Base-by-base conservation (phyloP, 257 asterid species). In the Nicotiana knightiana region DNA sequence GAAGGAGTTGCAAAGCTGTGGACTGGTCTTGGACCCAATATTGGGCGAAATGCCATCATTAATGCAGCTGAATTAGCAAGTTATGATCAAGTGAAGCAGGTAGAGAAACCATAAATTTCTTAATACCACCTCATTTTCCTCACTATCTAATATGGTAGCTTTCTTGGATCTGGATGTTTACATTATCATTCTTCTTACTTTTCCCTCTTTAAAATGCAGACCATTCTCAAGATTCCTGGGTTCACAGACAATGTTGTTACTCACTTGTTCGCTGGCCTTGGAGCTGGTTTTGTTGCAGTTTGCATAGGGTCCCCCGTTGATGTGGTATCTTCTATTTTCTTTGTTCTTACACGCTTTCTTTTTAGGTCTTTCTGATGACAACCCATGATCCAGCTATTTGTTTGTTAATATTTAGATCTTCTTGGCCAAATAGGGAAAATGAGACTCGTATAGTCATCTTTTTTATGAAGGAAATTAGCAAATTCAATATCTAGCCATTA, bases 271-370 rank as follows among this genome's bases (percentile, higher is more conserved):
- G 79, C 99, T 81, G 99, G 99, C 76, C 85, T 96, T 62, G 99
- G 99, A 85, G 99, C 98, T 82, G 99, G 99, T 35, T 94, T 96
- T 87, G 86, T 94, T 81, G 99, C 99, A 37, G 98, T 96, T 81
- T 96, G 99, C 88, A 91, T 96, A 24, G 98, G 99, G 81, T 96
- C 99, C 57, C 99, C 99, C 11, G 99, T 96, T 70, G 99, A 96
- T 66, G 99, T 96, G 95, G 99, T 96, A 92, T 76, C 43, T 37
- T 55, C 64, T 67, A 53, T 71, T 48, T 53, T 81, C 53, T 62
- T 75, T 81, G 4, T 61, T 21, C 48, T 12, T 5, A 6, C 12
- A 4, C 61, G 9, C 32, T 80, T 32, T 17, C 55, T 10, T 30
- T 71, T 21, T 63, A 37, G 84, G 84, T 21, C 30, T 18, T 30